phyloP scores from a whole-genome alignment of 495 filamentous ascomycete genomes.

The Entonaema liquescens region DNA sequence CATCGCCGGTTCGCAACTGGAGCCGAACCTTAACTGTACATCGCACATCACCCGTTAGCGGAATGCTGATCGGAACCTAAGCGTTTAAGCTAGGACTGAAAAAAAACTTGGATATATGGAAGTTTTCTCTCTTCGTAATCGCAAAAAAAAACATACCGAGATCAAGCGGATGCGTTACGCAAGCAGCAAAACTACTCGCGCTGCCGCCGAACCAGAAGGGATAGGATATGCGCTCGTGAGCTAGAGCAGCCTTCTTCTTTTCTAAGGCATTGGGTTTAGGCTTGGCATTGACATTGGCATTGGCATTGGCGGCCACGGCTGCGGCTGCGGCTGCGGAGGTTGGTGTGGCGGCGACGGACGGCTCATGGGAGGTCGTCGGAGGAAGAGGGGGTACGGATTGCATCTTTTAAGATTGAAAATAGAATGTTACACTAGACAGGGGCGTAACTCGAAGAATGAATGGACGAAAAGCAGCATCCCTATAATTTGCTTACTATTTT shows the following conservation, averaged over 20 bases:
- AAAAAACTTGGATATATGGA: not conserved
- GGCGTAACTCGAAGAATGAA: constrained; percentile 31
- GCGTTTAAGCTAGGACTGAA: constrained; percentile 2
- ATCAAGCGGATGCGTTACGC: constrained; percentile 91
- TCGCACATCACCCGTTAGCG: constrained; percentile 29
- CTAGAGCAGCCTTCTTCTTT: constrained; percentile 43
- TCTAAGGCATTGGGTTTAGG: constrained; percentile 42
- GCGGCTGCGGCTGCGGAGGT: constrained; percentile 2
- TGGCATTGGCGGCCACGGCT: constrained; percentile 9
- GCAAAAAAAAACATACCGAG: constrained; percentile 66
- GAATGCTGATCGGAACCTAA: constrained; percentile 1
- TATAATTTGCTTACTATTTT: constrained; percentile 38
- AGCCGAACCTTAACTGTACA: constrained; percentile 72
- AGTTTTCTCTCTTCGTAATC: not conserved
- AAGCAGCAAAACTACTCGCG: constrained; percentile 87
- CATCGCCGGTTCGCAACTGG: constrained; percentile 77
- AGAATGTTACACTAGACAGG: constrained; percentile 35
- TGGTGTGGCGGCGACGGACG: constrained; percentile 23
- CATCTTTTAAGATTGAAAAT: constrained; percentile 19
- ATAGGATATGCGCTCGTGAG: constrained; percentile 62
- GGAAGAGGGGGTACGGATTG: constrained; percentile 35
- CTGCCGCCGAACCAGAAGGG: constrained; percentile 97
- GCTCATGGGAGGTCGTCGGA: constrained; percentile 30
- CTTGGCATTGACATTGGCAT: constrained; percentile 23
- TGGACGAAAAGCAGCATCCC: constrained; percentile 39